phyloP scores from a whole-genome alignment of 805 yeast genomes.

The Sugiyamaella americana region DNA sequence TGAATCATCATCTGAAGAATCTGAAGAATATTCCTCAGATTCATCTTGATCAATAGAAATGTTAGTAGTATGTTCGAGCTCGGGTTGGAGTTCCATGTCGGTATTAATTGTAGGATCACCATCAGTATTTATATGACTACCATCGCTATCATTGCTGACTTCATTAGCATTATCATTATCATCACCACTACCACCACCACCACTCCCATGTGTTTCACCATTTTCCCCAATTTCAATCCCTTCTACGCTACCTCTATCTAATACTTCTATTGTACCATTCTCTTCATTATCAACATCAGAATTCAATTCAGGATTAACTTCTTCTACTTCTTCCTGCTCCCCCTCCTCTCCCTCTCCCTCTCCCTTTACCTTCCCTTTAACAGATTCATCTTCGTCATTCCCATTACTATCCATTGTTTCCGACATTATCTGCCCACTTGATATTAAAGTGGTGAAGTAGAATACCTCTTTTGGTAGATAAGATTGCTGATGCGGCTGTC shows the following conservation, averaged over 20 bases:
- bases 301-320: not conserved
- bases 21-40: slow-evolving; percentile 18
- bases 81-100: too few relatives aligned
- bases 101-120: too few relatives aligned
- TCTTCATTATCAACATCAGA: not conserved
- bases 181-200: not conserved
- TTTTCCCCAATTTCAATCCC: slow-evolving; percentile 6
- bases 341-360: not conserved
- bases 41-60: too few relatives aligned
- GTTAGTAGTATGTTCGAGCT: too few relatives aligned
- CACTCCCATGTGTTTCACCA: slow-evolving; percentile 4
- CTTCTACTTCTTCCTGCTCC: not conserved
- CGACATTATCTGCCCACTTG: too few relatives aligned
- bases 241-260: not conserved
- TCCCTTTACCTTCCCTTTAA: not conserved
- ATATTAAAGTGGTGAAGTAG: too few relatives aligned
- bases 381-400: too few relatives aligned
- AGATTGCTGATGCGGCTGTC: too few relatives aligned
- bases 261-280: not conserved
- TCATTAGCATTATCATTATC: not conserved
- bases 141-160: slow-evolving; percentile 10
- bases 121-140: slow-evolving; percentile 18
- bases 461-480: too few relatives aligned
- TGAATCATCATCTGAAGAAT: slow-evolving; percentile 28
- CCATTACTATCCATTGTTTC: too few relatives aligned